A percentile compares a stretch with the other conserved stretches of the same genome.
Evolutionary conservation across 371 early-diverging fungal species (phyloP).

Genomic region (Mucor sp.): DNA sequence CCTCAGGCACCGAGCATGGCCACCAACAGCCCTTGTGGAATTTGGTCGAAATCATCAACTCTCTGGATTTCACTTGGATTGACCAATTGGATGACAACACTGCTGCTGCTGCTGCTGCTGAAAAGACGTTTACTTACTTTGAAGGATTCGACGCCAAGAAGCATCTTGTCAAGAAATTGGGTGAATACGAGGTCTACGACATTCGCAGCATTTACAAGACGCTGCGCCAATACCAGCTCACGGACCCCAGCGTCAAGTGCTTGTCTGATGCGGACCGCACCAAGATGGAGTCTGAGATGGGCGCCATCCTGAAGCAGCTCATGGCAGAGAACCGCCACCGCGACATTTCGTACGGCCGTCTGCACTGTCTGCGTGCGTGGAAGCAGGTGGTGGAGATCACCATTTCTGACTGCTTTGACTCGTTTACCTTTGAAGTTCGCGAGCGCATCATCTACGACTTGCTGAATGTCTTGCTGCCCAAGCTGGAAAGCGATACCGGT

Average conservation of each 20-base stretch:
- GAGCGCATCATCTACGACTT: constrained; percentile 65
- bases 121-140: neutral
- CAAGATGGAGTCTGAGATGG: constrained; percentile 51
- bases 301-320: constrained; percentile 50
- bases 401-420: constrained; percentile 67
- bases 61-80: constrained; percentile 52
- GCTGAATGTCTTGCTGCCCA: constrained; percentile 55
- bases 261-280: constrained; percentile 42
- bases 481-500: constrained; percentile 18
- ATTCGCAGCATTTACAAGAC: constrained; percentile 54
- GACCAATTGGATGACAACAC: constrained; percentile 31
- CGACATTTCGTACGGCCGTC: constrained; percentile 63
- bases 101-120: neutral
- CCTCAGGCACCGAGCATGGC: neutral
- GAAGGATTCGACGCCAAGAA: constrained; percentile 20
- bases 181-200: constrained; percentile 60
- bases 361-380: constrained; percentile 78
- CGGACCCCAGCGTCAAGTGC: constrained; percentile 18
- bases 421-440: constrained; percentile 57
- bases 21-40: constrained; percentile 53
- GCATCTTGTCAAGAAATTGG: constrained; percentile 5
- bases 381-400: constrained; percentile 79
- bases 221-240: constrained; percentile 27
- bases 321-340: constrained; percentile 69
- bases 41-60: constrained; percentile 51